Evolutionary conservation across 192 early-diverging fungal species (phyloP).

Genomic region (Dispira parvispora): DNA sequence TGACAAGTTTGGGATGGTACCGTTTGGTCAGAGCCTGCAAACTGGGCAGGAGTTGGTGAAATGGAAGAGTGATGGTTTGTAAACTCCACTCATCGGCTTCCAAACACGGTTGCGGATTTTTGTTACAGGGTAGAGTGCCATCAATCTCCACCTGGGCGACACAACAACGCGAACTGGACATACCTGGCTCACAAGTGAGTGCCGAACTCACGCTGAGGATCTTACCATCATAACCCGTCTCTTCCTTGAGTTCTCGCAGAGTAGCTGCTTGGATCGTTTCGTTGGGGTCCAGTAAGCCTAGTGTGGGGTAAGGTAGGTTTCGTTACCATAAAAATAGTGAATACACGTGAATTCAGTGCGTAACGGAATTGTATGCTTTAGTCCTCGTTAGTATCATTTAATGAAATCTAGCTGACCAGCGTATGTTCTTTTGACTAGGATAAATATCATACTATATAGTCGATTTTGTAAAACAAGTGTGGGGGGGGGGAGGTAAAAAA

Average conservation of each 20-base stretch:
- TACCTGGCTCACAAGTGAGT: conserved; percentile 28
- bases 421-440: no score
- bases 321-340: no score
- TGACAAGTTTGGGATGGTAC: conserved; percentile 2
- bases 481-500: no score
- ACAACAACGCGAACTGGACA: conserved; percentile 26
- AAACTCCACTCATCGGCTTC: conserved; percentile 39
- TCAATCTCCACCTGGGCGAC: conserved; percentile 20
- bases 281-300: conserved; percentile 15
- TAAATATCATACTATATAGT: no score
- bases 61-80: conserved; percentile 20
- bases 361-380: no score
- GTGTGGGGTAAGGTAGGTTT: no score
- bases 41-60: conserved; percentile 15
- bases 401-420: no score
- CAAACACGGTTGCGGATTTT: conserved; percentile 14
- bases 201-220: not conserved
- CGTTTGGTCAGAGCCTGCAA: conserved; percentile 20
- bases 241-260: conserved; percentile 23
- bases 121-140: conserved; percentile 11
- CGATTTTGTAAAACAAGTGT: no score
- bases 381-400: no score
- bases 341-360: no score
- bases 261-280: conserved; percentile 22
- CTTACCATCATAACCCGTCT: conserved; percentile 14